phyloP scores from a whole-genome alignment of 1,284 basidiomycete genomes.

The Ceratobasidium papillatum region DNA sequence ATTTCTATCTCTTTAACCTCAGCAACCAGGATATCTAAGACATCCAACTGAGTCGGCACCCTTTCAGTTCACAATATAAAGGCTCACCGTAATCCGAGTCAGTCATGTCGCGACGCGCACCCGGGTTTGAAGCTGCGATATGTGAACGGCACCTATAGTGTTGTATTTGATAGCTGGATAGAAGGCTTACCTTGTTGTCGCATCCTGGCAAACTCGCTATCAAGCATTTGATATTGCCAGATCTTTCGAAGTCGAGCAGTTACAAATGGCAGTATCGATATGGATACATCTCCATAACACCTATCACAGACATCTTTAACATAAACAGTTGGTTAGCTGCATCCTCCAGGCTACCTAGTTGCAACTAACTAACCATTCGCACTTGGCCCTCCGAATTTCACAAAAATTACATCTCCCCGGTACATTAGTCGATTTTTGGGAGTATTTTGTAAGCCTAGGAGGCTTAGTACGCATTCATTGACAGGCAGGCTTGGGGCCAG shows the following conservation, averaged over 20 bases:
- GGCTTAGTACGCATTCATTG: not conserved
- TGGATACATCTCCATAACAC: not conserved
- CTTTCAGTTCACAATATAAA: not conserved
- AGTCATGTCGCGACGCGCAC: not conserved
- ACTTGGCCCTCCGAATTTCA: not conserved
- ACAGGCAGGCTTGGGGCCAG: constrained; percentile 1
- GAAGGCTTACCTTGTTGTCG: not conserved
- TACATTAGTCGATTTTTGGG: not conserved
- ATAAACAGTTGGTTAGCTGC: not conserved
- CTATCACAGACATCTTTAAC: not conserved
- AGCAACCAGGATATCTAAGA: not conserved
- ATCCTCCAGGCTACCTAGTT: too few species aligned
- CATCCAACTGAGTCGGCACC: not conserved
- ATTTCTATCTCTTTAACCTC: not conserved
- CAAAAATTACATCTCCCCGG: constrained; percentile 1
- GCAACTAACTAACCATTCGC: not conserved
- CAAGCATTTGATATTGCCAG: not conserved
- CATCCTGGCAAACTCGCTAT: constrained; percentile 4
- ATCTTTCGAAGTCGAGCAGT: not conserved
- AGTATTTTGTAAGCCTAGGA: not conserved
- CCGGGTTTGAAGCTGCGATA: not conserved
- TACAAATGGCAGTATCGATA: not conserved
- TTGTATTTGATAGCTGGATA: not conserved
- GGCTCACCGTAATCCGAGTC: not conserved
- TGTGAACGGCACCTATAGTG: not conserved